Conservation (phyloP, 805 yeast genomes). For the Candida manassasensis region DNA sequence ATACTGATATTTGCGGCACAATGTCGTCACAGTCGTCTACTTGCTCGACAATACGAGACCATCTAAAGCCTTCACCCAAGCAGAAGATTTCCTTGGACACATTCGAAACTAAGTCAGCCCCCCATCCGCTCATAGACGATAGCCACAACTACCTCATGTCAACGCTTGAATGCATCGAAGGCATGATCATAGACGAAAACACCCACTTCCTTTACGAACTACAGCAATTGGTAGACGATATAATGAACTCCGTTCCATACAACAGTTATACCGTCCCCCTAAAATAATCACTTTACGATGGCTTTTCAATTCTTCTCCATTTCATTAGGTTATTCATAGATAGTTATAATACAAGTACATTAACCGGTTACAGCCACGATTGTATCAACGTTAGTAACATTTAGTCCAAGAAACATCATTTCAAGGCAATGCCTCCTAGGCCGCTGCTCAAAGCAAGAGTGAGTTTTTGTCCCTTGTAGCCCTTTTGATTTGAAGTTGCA, state of each 20-base stretch:
- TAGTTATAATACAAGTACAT: not conserved
- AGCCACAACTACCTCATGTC: not conserved
- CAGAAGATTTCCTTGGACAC: too few species aligned
- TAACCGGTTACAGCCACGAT: not conserved
- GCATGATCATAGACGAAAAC: slow-evolving; percentile 4
- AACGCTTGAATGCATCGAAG: slow-evolving; percentile 5
- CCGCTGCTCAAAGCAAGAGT: not conserved
- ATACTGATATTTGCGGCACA: not conserved
- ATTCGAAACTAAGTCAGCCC: not conserved
- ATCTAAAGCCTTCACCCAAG: not conserved
- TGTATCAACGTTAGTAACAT: not conserved
- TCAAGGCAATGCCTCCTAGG: not conserved
- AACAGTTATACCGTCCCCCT: slow-evolving; percentile 2
- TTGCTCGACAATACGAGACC: slow-evolving; percentile 1
- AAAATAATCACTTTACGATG: not conserved
- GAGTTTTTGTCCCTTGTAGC: not conserved
- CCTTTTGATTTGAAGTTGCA: not conserved
- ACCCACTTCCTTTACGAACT: slow-evolving; percentile 1
- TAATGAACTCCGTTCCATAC: slow-evolving; percentile 1
- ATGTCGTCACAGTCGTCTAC: slow-evolving; percentile 3
- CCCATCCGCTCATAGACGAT: not conserved
- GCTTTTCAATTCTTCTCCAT: not conserved
- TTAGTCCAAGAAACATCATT: not conserved
- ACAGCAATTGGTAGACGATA: not conserved
- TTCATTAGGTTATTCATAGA: not conserved